Percentiles rank a stretch among this genome's conserved stretches.
Evolutionary conservation across 805 yeast genomes (phyloP).

Genomic region (Groenewaldozyma tartarivorans): DNA sequence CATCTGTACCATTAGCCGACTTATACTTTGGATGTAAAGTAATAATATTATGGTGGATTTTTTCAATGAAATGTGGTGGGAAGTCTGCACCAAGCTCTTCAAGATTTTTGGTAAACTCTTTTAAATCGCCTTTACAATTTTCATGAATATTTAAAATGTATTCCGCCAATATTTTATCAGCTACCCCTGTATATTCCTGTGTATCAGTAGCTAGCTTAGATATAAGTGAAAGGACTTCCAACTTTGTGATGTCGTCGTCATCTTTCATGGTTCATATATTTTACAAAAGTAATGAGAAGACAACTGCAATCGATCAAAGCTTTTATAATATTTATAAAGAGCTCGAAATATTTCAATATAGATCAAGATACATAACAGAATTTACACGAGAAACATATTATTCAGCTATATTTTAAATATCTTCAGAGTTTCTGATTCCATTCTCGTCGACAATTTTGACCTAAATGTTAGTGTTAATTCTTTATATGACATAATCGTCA

Average conservation of each 20-base stretch:
- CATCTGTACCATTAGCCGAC: conserved; percentile 1
- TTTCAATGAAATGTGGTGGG: conserved; percentile 22
- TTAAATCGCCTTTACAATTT: conserved; percentile 5
- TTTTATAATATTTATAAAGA: neutral
- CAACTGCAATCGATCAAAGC: neutral
- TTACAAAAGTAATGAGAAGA: neutral
- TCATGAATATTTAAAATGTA: conserved; percentile 35
- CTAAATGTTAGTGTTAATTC: conserved; percentile 13
- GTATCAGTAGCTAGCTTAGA: conserved; percentile 27
- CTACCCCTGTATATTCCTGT: conserved; percentile 28
- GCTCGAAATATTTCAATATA: neutral
- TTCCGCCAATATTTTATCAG: conserved; percentile 38
- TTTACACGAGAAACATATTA: neutral
- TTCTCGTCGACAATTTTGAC: conserved; percentile 58
- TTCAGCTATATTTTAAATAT: conserved; percentile 1
- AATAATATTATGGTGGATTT: conserved; percentile 23
- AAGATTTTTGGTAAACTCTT: conserved; percentile 29
- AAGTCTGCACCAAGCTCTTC: conserved; percentile 38
- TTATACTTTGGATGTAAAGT: conserved; percentile 26
- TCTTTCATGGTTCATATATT: neutral
- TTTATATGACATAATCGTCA: neutral
- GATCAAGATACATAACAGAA: neutral
- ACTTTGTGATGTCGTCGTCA: conserved; percentile 23
- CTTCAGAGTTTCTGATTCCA: conserved; percentile 31
- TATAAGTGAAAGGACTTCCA: conserved; percentile 26